Evolutionary conservation across 2,329 filamentous ascomycete species (phyloP).

Genomic region (Talaromyces sp.): DNA sequence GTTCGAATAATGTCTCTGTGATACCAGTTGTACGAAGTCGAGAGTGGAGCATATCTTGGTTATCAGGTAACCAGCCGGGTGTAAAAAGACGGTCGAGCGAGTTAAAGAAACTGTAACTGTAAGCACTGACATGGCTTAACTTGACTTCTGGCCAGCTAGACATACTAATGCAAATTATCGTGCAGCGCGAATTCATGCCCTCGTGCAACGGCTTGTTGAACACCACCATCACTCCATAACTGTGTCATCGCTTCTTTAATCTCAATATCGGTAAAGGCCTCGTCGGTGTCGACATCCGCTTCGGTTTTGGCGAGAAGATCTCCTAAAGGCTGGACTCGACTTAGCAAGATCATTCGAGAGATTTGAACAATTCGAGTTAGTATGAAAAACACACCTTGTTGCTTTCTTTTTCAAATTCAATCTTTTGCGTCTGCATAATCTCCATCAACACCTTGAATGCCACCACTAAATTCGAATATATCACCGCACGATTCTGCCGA

Average conservation of each 20-base stretch:
- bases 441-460: constrained; percentile 87
- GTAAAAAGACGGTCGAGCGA: constrained; percentile 73
- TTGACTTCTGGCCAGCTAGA: not conserved
- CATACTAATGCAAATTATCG: constrained; percentile 91
- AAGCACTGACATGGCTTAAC: not conserved
- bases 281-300: constrained; percentile 73
- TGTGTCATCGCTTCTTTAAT: constrained; percentile 74
- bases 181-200: constrained; percentile 96
- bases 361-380: not conserved
- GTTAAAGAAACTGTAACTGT: constrained; percentile 69
- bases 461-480: constrained; percentile 91
- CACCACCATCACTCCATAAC: constrained; percentile 79
- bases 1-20: constrained; percentile 89
- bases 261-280: constrained; percentile 63
- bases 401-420: constrained; percentile 71
- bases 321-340: constrained; percentile 63
- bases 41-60: constrained; percentile 91
- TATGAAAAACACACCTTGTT: constrained; percentile 62
- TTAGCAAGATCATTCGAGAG: constrained; percentile 16
- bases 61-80: constrained; percentile 78
- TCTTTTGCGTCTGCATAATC: constrained; percentile 81
- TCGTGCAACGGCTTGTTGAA: constrained; percentile 82
- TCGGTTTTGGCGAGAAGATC: constrained; percentile 72
- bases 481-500: constrained; percentile 89
- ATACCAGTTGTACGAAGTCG: constrained; percentile 91